Evolutionary conservation across 805 yeast genomes (phyloP), one percentile per base, ranked within the genome.

Genomic region (Clavispora carvajalis): DNA sequence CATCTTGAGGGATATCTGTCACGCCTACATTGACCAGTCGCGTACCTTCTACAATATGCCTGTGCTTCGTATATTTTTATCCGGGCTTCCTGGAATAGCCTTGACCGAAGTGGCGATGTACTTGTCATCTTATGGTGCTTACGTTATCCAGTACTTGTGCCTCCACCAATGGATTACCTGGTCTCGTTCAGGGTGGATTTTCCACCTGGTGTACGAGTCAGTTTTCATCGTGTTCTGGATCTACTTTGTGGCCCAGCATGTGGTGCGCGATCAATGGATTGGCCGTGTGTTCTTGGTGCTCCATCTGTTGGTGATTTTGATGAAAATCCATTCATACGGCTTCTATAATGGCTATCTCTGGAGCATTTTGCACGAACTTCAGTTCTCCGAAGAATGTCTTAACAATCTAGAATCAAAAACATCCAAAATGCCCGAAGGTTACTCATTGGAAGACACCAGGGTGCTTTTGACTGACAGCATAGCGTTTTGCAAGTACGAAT

Each of bases 271-370:
- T 53, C 88, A 95, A 10, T 93, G 99, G 99, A 85, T 90, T 37
- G 95, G 88, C 2, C 80, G 81, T 55, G 90, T 90, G 33, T 93
- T 87, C 54, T 63, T 93, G 46, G 76, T 87, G 44, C 67, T 93
- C 38, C 99, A 93, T 58, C 78, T 89, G 9, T 68, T 88, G 36
- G 98, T 93, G 2, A 68, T 89, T 48, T 58, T 95, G 51, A 93
- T 93, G 99, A 93, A 93, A 59, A 83, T 84, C 79, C 98, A 93
- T 60, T 89, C 98, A 2, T 93, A 82, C 58, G 87, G 87, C 2
- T 89, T 85, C 55, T 93, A 81, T 65, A 90, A 90, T 56, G 99
- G 98, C 0, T 88, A 91, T 58, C 65, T 93, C 44, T 86, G 95
- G 89, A 64, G 59, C 24, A 76, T 82, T 33, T 53, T 59, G 17